Evolutionary conservation across 805 yeast species (phyloP).

Genomic region (Kluyveromyces siamensis): DNA sequence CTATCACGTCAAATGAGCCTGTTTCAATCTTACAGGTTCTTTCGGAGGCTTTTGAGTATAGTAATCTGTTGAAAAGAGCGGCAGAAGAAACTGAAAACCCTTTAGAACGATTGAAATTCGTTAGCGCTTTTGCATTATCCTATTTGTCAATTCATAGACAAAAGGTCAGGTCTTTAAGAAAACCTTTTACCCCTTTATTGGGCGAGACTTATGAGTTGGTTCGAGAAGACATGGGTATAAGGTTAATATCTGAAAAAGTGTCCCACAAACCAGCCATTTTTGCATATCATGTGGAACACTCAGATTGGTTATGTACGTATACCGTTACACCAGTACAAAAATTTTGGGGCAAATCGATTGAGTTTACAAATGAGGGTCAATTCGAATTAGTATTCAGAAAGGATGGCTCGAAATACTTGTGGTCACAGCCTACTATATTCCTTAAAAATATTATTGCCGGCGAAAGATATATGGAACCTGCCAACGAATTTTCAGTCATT

Average conservation of each 20-base stretch:
- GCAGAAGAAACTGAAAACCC: slow-evolving; percentile 34
- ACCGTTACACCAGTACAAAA: slow-evolving; percentile 73
- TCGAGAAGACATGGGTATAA: slow-evolving; percentile 68
- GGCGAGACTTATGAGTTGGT: slow-evolving; percentile 92
- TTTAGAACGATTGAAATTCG: slow-evolving; percentile 57
- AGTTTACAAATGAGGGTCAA: slow-evolving; percentile 67
- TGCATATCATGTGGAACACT: slow-evolving; percentile 70
- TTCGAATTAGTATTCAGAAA: slow-evolving; percentile 46
- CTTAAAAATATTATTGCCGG: slow-evolving; percentile 88
- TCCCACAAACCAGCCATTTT: slow-evolving; percentile 74
- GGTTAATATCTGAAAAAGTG: slow-evolving; percentile 79
- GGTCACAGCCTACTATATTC: slow-evolving; percentile 76
- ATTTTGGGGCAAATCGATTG: slow-evolving; percentile 92
- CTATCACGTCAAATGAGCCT: slow-evolving; percentile 92
- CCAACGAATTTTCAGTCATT: slow-evolving; percentile 53
- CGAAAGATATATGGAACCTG: slow-evolving; percentile 87
- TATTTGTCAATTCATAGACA: slow-evolving; percentile 61
- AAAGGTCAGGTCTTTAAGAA: slow-evolving; percentile 68
- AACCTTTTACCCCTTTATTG: slow-evolving; percentile 89
- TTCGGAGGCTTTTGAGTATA: slow-evolving; percentile 73
- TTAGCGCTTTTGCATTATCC: slow-evolving; percentile 71
- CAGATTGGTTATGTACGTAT: slow-evolving; percentile 59
- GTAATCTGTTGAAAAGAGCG: slow-evolving; percentile 57
- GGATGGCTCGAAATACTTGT: slow-evolving; percentile 62
- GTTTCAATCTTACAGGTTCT: slow-evolving; percentile 69